Percentiles rank a stretch among this genome's conserved stretches.
phyloP scores from a whole-genome alignment of 139 green algal genomes.

The Chlamydomonas urium region DNA sequence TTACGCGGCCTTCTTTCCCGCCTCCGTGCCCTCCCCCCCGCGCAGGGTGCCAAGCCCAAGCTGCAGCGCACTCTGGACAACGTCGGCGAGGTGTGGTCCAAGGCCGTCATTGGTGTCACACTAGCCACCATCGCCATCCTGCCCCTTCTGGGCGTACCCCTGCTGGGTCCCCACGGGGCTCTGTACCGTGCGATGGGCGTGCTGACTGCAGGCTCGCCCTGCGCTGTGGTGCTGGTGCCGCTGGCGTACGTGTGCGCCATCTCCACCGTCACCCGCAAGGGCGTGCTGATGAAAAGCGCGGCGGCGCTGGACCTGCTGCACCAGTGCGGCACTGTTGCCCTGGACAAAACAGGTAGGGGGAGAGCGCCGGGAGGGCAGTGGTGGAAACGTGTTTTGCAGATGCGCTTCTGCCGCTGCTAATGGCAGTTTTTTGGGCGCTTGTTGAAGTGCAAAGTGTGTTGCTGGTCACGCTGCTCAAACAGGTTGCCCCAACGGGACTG shows the following conservation, averaged over 20 bases:
- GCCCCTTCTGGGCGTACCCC: constrained; percentile 49
- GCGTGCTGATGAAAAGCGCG: constrained; percentile 69
- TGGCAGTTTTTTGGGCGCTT: too few species aligned
- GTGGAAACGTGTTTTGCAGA: neutral
- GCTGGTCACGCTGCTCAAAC: too few species aligned
- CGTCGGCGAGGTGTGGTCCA: constrained; percentile 64
- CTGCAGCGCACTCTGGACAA: constrained; percentile 61
- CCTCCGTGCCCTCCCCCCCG: too few species aligned
- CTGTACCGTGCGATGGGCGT: constrained; percentile 80
- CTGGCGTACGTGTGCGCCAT: constrained; percentile 86
- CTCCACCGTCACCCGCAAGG: constrained; percentile 56
- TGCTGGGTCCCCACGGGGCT: constrained; percentile 62
- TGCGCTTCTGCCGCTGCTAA: too few species aligned
- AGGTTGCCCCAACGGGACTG: too few species aligned
- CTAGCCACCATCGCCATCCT: constrained; percentile 43
- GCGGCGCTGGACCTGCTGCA: constrained; percentile 70
- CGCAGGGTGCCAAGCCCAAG: constrained; percentile 54
- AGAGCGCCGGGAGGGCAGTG: neutral
- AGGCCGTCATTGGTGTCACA: constrained; percentile 58
- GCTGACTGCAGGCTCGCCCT: constrained; percentile 78
- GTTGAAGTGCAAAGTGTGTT: too few species aligned
- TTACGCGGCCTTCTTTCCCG: too few species aligned
- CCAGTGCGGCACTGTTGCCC: constrained; percentile 50
- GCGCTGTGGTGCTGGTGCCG: constrained; percentile 80
- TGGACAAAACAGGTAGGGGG: constrained; percentile 81